Conservation (phyloP, 169 alveolate species). For the Plasmodium fragile region DNA sequence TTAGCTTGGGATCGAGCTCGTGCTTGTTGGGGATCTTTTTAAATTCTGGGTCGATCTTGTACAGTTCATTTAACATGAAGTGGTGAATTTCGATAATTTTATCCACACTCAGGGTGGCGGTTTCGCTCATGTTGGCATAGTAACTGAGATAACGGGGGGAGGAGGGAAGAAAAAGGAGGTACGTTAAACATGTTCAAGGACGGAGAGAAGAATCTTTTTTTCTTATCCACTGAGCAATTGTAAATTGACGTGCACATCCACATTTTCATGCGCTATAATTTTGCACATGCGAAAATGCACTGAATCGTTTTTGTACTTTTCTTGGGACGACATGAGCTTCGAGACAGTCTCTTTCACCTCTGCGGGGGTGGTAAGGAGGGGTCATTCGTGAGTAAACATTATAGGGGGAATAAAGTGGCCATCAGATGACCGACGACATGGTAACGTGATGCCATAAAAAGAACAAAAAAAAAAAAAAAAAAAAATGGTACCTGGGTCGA, state of each 20-base stretch:
- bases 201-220: neutral
- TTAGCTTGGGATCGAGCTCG: slow-evolving; percentile 83
- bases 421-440: neutral
- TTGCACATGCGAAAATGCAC: neutral
- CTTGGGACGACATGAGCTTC: slow-evolving; percentile 71
- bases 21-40: slow-evolving; percentile 79
- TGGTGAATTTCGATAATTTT: slow-evolving; percentile 85
- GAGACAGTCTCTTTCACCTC: slow-evolving; percentile 70
- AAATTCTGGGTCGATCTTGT: slow-evolving; percentile 80
- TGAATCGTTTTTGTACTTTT: slow-evolving; percentile 22
- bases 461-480: neutral
- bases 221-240: neutral
- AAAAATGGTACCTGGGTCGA: slow-evolving; percentile 54
- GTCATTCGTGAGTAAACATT: neutral
- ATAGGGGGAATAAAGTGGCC: neutral
- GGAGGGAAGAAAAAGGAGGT: neutral
- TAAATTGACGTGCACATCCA: neutral
- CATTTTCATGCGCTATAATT: neutral
- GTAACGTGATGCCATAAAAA: neutral
- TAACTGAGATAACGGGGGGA: slow-evolving; percentile 17
- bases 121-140: slow-evolving; percentile 63
- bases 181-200: neutral
- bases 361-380: neutral
- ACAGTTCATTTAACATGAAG: slow-evolving; percentile 87
- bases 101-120: slow-evolving; percentile 77